Evolutionary conservation across 805 yeast genomes (phyloP).

Genomic region (Cyberlindnera meyerae): DNA sequence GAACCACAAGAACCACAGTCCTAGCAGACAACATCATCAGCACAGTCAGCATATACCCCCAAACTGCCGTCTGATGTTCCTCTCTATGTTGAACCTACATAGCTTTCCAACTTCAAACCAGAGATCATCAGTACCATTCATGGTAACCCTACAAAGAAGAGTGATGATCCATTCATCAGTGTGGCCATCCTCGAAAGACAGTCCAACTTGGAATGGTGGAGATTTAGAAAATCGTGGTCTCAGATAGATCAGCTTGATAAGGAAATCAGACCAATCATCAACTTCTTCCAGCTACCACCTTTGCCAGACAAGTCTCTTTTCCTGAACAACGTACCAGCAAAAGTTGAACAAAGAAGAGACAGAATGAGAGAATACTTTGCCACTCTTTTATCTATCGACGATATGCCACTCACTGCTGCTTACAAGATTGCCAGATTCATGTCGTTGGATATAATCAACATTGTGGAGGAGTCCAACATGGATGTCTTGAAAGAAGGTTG

Average conservation of each 20-base stretch:
- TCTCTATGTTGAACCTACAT: conserved; percentile 55
- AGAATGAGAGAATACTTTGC: conserved; percentile 55
- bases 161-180: conserved; percentile 56
- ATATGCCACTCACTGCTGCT: conserved; percentile 48
- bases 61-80: conserved; percentile 34
- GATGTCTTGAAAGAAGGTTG: conserved; percentile 62
- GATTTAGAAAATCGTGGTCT: conserved; percentile 57
- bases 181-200: conserved; percentile 61
- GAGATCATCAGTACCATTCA: conserved; percentile 45
- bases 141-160: conserved; percentile 35
- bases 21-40: neutral
- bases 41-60: too few species aligned
- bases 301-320: conserved; percentile 64
- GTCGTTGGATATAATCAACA: conserved; percentile 61
- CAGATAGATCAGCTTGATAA: conserved; percentile 60
- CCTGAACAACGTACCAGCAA: conserved; percentile 52
- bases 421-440: conserved; percentile 57
- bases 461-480: conserved; percentile 44
- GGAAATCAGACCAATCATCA: conserved; percentile 49
- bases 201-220: conserved; percentile 66
- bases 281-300: conserved; percentile 44
- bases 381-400: conserved; percentile 51
- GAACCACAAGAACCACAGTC: conserved; percentile 2
- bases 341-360: conserved; percentile 56
- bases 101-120: conserved; percentile 46